Evolutionary conservation across 2,329 filamentous ascomycete genomes (phyloP).

Genomic region (Akanthomyces lecanii): DNA sequence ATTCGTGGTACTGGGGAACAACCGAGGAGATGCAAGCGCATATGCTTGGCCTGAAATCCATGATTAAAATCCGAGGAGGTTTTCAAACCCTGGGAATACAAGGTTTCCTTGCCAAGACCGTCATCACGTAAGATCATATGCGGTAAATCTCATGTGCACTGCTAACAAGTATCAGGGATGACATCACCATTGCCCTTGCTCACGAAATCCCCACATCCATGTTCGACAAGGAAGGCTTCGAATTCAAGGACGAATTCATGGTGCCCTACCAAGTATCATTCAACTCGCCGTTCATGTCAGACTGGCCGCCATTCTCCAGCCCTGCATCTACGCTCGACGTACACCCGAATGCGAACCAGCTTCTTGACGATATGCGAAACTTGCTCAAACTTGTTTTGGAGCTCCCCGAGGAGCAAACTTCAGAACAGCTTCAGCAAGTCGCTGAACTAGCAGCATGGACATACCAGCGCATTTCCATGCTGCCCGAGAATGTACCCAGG

Average conservation of each 20-base stretch:
- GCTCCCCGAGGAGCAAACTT: conserved; percentile 32
- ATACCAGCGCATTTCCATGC: conserved; percentile 33
- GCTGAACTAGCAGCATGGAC: conserved; percentile 37
- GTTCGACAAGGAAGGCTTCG: conserved; percentile 37
- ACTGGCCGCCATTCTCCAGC: conserved; percentile 39
- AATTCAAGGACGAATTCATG: conserved; percentile 36
- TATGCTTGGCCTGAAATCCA: conserved; percentile 42
- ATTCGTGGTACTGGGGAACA: conserved; percentile 53
- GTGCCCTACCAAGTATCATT: conserved; percentile 40
- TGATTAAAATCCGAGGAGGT: conserved; percentile 45
- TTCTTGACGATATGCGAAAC: conserved; percentile 49
- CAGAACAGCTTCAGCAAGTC: conserved; percentile 37
- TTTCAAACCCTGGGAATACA: conserved; percentile 43
- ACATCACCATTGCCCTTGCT: conserved; percentile 45
- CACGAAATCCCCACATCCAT: conserved; percentile 43
- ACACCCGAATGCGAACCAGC: conserved; percentile 42
- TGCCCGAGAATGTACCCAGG: conserved; percentile 28
- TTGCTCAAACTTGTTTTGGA: conserved; percentile 41
- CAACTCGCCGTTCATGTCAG: conserved; percentile 44
- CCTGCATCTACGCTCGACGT: conserved; percentile 40
- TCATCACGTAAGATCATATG: conserved; percentile 39
- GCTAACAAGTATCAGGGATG: conserved; percentile 34
- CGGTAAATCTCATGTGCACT: not conserved
- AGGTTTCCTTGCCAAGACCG: conserved; percentile 44
- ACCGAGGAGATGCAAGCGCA: conserved; percentile 42